Evolutionary conservation across 1,139 yeast genomes (phyloP).

Genomic region (Yamadazyma sp.): DNA sequence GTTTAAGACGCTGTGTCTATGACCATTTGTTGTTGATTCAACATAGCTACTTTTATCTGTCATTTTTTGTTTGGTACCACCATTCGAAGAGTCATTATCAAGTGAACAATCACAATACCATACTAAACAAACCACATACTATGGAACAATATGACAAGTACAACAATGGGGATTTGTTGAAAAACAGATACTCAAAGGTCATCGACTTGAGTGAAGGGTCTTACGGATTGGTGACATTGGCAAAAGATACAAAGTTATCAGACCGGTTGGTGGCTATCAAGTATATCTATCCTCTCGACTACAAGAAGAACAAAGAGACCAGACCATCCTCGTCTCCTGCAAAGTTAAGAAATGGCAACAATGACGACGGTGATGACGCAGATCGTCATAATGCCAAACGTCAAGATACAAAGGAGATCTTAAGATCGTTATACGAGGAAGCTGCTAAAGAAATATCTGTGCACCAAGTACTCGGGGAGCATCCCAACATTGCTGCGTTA

Average conservation of each 20-base stretch:
- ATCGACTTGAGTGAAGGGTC: constrained; percentile 90
- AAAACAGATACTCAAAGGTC: constrained; percentile 65
- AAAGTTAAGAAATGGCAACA: constrained; percentile 20
- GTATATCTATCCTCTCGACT: constrained; percentile 60
- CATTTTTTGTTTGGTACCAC: neutral
- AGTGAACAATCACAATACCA: no score
- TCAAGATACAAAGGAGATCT: constrained; percentile 22
- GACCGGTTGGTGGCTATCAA: constrained; percentile 77
- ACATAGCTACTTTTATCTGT: no score
- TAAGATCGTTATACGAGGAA: constrained; percentile 51
- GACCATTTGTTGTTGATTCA: no score
- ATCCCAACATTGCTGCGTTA: constrained; percentile 63
- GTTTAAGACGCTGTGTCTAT: no score
- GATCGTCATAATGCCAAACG: constrained; percentile 12
- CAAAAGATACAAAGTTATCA: constrained; percentile 59
- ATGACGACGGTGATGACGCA: constrained; percentile 15
- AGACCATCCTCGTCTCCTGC: constrained; percentile 42
- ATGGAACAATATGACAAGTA: constrained; percentile 53
- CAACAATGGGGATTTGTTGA: constrained; percentile 62
- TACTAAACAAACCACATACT: no score
- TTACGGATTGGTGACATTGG: constrained; percentile 87
- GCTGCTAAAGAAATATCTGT: constrained; percentile 79
- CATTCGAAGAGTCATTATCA: neutral
- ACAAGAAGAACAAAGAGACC: constrained; percentile 26
- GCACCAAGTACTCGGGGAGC: constrained; percentile 66